Conservation (phyloP, 108 stramenopile species). For the Stephanodiscus triporus region DNA sequence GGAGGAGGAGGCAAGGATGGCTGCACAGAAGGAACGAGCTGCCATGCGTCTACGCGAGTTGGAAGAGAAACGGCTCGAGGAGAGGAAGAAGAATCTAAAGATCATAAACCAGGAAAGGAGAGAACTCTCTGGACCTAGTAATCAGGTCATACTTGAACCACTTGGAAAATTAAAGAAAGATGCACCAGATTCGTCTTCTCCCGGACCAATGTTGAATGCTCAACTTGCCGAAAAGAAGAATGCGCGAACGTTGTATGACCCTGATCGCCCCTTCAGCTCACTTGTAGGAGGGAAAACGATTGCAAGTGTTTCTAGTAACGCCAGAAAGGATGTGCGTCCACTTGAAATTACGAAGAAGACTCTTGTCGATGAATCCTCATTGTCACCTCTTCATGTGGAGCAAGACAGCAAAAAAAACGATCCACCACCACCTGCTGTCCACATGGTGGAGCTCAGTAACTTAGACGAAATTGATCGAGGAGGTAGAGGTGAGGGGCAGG, state of each 20-base stretch:
- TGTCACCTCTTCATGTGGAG: neutral
- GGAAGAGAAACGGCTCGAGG: slow-evolving; percentile 56
- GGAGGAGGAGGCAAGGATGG: slow-evolving; percentile 62
- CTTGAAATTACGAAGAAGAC: slow-evolving; percentile 12
- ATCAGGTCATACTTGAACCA: slow-evolving; percentile 33
- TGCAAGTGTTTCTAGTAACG: slow-evolving; percentile 13
- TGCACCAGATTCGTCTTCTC: neutral
- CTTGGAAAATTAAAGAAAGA: slow-evolving; percentile 37
- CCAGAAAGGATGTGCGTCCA: slow-evolving; percentile 19
- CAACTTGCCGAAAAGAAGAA: slow-evolving; percentile 10
- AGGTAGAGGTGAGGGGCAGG: slow-evolving; percentile 41
- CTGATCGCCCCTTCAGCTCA: slow-evolving; percentile 56
- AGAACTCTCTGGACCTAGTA: slow-evolving; percentile 22
- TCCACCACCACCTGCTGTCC: slow-evolving; percentile 25
- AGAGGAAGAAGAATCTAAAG: slow-evolving; percentile 32
- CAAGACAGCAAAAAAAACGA: slow-evolving; percentile 26
- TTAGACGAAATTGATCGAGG: slow-evolving; percentile 81
- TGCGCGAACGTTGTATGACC: slow-evolving; percentile 53
- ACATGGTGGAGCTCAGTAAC: slow-evolving; percentile 70
- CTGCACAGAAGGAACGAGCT: slow-evolving; percentile 55
- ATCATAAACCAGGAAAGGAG: slow-evolving; percentile 14
- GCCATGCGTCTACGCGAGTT: slow-evolving; percentile 61
- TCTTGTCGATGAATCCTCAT: neutral
- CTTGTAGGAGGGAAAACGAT: slow-evolving; percentile 43
- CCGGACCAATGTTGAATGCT: slow-evolving; percentile 2